Conservation (phyloP, 257 asterid species). For the Solanum okadae region DNA sequence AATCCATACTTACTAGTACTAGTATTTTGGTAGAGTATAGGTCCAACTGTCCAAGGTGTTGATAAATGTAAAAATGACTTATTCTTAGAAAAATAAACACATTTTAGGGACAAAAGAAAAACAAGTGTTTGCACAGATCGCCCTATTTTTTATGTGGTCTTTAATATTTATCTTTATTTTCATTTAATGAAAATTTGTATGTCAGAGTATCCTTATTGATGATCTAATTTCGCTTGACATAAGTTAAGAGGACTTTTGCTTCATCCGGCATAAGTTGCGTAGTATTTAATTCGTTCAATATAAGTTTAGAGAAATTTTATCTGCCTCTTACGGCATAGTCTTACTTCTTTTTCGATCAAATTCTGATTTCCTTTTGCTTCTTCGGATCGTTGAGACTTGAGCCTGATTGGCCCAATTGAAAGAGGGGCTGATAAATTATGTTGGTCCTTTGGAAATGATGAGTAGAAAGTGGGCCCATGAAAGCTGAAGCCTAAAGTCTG, state of each 20-base stretch:
- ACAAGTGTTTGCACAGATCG: background rate
- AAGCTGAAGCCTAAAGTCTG: background rate
- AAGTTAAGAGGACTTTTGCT: no score
- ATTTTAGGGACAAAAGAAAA: background rate
- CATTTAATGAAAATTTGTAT: no score
- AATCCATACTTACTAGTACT: background rate
- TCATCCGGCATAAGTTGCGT: rapidly evolving
- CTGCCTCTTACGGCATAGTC: background rate
- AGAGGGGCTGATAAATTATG: background rate
- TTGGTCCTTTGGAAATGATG: background rate
- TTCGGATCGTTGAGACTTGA: background rate
- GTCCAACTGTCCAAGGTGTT: background rate
- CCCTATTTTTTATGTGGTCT: background rate
- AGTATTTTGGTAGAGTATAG: background rate
- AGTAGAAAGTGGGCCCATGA: background rate
- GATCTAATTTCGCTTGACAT: no score
- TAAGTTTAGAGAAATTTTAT: no score
- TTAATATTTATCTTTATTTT: background rate
- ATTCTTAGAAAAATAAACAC: background rate
- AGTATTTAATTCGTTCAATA: no score
- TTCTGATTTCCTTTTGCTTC: no score
- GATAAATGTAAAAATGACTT: background rate
- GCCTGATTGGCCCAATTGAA: background rate
- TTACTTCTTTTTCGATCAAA: background rate
- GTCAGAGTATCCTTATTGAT: background rate